Conservation (phyloP, 192 early-diverging fungal species). For the Dispira simplex region DNA sequence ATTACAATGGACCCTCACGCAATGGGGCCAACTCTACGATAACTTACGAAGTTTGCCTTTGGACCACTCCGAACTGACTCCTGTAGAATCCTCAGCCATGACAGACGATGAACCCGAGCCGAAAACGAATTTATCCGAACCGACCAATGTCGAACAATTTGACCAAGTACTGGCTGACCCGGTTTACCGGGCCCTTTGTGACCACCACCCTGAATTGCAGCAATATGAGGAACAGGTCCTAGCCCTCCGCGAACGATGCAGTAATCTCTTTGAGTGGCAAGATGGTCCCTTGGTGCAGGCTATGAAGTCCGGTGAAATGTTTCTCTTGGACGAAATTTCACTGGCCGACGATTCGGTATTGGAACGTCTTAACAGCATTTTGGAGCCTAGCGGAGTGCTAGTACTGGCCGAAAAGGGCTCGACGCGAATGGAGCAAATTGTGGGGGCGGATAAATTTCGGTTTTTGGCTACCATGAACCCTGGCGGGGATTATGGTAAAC, state of each 20-base stretch:
- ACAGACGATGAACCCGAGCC: too few relatives aligned
- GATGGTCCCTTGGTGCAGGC: constrained; percentile 91
- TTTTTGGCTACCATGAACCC: constrained; percentile 99
- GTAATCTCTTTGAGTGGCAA: constrained; percentile 84
- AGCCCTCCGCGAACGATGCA: constrained; percentile 20
- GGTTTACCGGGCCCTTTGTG: neutral
- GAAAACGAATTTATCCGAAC: too few relatives aligned
- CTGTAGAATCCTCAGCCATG: too few relatives aligned
- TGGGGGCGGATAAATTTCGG: constrained; percentile 53
- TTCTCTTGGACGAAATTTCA: constrained; percentile 96
- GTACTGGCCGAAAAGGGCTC: constrained; percentile 81
- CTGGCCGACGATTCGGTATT: constrained; percentile 97
- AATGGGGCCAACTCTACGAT: constrained; percentile 2
- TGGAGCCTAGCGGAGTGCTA: constrained; percentile 73
- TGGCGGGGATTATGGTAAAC: constrained; percentile 98
- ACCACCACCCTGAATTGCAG: constrained; percentile 10
- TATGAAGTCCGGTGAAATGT: constrained; percentile 70
- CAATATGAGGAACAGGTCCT: constrained; percentile 12
- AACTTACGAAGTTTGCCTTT: neutral
- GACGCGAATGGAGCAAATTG: constrained; percentile 49
- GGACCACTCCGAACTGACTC: neutral
- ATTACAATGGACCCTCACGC: constrained; percentile 26
- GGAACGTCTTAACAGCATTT: constrained; percentile 87
- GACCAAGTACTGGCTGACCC: too few relatives aligned
- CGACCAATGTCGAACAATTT: too few relatives aligned